Evolutionary conservation across 495 filamentous ascomycete genomes (phyloP).

Genomic region (Eremomyces bilateralis): DNA sequence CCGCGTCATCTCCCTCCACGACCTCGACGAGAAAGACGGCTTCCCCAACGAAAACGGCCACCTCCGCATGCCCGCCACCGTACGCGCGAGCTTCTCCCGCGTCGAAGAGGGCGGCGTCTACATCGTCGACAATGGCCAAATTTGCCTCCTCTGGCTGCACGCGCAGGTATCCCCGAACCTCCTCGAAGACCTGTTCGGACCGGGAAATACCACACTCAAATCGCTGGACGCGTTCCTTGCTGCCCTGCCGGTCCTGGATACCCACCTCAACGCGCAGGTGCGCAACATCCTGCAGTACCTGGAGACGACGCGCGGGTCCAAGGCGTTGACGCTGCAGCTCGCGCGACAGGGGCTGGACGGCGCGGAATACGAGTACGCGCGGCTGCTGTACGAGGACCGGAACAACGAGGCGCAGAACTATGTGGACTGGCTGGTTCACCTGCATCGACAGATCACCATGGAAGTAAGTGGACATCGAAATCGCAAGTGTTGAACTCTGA

Average conservation of each 20-base stretch:
- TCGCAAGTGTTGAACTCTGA: background rate
- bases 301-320: slow-evolving; percentile 57
- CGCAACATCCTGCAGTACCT: slow-evolving; percentile 83
- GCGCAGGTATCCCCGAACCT: slow-evolving; percentile 54
- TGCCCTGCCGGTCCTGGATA: slow-evolving; percentile 53
- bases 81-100: slow-evolving; percentile 76
- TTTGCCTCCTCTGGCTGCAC: slow-evolving; percentile 79
- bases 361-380: slow-evolving; percentile 88
- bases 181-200: slow-evolving; percentile 75
- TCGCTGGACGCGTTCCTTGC: slow-evolving; percentile 58
- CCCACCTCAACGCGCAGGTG: slow-evolving; percentile 86
- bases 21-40: slow-evolving; percentile 46
- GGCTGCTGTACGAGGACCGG: slow-evolving; percentile 75
- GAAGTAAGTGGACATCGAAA: slow-evolving; percentile 33
- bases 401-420: slow-evolving; percentile 97
- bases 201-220: slow-evolving; percentile 46
- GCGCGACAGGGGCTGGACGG: slow-evolving; percentile 87
- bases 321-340: slow-evolving; percentile 72
- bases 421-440: slow-evolving; percentile 93
- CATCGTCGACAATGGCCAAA: slow-evolving; percentile 89
- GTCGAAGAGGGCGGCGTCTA: slow-evolving; percentile 95
- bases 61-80: slow-evolving; percentile 31
- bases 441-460: slow-evolving; percentile 78
- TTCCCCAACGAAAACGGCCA: slow-evolving; percentile 81
- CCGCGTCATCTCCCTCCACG: slow-evolving; percentile 78